phyloP scores from a whole-genome alignment of 208 protist genomes.

The Trypanosoma melophagium region DNA sequence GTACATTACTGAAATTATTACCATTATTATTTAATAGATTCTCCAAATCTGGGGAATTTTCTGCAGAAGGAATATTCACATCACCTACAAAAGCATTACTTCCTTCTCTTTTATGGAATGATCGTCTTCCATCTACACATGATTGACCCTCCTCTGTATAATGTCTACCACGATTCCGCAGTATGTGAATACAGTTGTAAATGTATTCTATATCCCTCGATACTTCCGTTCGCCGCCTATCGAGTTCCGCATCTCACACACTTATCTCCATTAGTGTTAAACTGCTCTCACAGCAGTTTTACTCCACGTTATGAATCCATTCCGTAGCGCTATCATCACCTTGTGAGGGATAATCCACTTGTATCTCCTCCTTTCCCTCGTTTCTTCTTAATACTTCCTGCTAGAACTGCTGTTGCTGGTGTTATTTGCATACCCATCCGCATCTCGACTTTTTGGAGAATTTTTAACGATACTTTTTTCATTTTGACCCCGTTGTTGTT shows the following conservation, averaged over 20 bases:
- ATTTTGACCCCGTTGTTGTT: not conserved
- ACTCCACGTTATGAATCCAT: not conserved
- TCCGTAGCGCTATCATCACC: not conserved
- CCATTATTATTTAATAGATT: too few species aligned
- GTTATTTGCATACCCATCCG: not conserved
- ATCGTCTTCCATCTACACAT: too few species aligned
- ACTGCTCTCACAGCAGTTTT: not conserved
- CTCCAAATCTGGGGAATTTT: too few species aligned
- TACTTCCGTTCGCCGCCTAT: not conserved
- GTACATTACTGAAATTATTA: not conserved
- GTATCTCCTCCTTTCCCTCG: conserved; percentile 9
- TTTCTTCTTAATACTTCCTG: too few species aligned
- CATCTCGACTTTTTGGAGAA: not conserved
- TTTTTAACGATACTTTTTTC: not conserved
- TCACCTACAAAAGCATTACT: too few species aligned
- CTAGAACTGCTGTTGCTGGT: not conserved
- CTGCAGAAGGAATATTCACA: too few species aligned
- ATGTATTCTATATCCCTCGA: not conserved
- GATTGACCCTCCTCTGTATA: not conserved
- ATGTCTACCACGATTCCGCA: not conserved
- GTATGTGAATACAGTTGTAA: not conserved
- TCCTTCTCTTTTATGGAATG: too few species aligned
- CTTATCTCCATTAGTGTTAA: conserved; percentile 18
- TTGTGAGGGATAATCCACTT: not conserved
- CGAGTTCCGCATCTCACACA: not conserved